A percentile compares a stretch with the other conserved stretches of the same genome.
These are phyloP conservation scores for Trichoderma atrobrunneum DNA, from an alignment of 2,329 filamentous ascomycete species.

Conservation along the genomic window DNA sequence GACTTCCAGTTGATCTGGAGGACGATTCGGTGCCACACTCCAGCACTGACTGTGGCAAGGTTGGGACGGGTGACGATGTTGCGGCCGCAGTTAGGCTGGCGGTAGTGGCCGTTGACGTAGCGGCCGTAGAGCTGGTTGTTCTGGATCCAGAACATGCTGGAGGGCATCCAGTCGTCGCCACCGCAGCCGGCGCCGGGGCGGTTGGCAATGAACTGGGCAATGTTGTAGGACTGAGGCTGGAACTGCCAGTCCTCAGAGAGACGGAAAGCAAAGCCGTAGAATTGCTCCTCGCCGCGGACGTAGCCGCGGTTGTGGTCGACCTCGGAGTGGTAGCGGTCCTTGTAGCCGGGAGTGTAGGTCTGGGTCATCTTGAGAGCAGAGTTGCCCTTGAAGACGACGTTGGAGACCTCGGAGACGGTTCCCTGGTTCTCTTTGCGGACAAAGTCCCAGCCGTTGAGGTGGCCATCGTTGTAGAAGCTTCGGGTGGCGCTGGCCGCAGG, in stretches of 20 bases:
- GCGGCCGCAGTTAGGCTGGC: slow-evolving; percentile 27
- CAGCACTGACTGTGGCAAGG: slow-evolving; percentile 39
- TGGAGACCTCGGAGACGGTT: slow-evolving; percentile 40
- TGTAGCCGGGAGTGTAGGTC: slow-evolving; percentile 40
- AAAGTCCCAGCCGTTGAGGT: slow-evolving; percentile 39
- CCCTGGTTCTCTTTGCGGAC: slow-evolving; percentile 42
- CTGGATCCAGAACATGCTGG: slow-evolving; percentile 46
- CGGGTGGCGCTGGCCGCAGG: slow-evolving; percentile 32
- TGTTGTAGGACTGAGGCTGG: slow-evolving; percentile 44
- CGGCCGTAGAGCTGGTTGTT: slow-evolving; percentile 44
- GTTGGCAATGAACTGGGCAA: slow-evolving; percentile 52
- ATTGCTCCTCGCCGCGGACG: slow-evolving; percentile 42
- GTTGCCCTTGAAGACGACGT: slow-evolving; percentile 38
- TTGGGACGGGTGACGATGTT: slow-evolving; percentile 26
- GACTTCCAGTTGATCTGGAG: slow-evolving; percentile 46
- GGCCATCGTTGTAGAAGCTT: slow-evolving; percentile 43
- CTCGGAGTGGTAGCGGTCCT: slow-evolving; percentile 49
- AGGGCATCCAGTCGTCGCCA: slow-evolving; percentile 47
- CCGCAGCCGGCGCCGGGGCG: slow-evolving; percentile 42
- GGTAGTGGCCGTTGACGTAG: slow-evolving; percentile 31
- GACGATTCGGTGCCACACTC: slow-evolving; percentile 46
- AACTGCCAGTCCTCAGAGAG: slow-evolving; percentile 47
- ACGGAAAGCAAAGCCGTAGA: slow-evolving; percentile 52
- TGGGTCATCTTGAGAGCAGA: slow-evolving; percentile 46
- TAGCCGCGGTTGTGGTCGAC: slow-evolving; percentile 44